phyloP scores from a whole-genome alignment of 345 rosid species.

The Eucalyptus sp. region DNA sequence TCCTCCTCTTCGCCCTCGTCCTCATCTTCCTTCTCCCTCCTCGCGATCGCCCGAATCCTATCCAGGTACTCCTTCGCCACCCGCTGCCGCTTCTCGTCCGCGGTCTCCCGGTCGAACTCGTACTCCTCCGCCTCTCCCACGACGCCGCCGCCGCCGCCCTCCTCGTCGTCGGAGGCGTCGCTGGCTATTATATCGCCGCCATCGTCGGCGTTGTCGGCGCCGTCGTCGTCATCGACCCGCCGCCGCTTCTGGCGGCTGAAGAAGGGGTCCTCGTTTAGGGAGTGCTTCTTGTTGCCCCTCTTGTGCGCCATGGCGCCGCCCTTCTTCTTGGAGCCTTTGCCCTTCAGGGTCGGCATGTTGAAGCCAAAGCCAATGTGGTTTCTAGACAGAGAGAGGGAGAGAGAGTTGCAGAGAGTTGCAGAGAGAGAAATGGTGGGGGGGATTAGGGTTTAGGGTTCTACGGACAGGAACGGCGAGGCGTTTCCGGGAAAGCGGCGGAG shows the following conservation, averaged over 20 bases:
- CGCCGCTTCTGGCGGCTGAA: constrained; percentile 7
- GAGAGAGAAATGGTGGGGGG: not conserved
- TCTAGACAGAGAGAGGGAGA: not conserved
- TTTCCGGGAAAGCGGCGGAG: not conserved
- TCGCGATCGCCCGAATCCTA: constrained; percentile 22
- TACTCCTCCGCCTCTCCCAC: constrained; percentile 14
- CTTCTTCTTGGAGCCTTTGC: not conserved
- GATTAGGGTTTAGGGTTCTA: constrained; percentile 1
- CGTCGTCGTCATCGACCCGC: not conserved
- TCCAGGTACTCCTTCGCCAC: constrained; percentile 41
- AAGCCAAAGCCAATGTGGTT: not conserved
- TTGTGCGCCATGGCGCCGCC: not conserved
- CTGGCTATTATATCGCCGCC: not conserved
- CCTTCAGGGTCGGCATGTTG: not conserved
- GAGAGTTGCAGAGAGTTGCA: not conserved
- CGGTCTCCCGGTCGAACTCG: constrained; percentile 51
- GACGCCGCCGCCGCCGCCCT: not conserved
- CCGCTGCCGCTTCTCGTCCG: constrained; percentile 65
- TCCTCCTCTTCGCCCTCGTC: constrained; percentile 38
- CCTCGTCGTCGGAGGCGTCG: not conserved
- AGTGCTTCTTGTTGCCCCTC: not conserved
- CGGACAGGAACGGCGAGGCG: not conserved
- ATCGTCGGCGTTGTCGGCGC: not conserved
- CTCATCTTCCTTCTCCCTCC: constrained; percentile 23
- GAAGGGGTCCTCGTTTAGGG: constrained; percentile 3